Evolutionary conservation across 352 stramenopile species (phyloP).

Genomic region (Halophytophthora polymorphica): DNA sequence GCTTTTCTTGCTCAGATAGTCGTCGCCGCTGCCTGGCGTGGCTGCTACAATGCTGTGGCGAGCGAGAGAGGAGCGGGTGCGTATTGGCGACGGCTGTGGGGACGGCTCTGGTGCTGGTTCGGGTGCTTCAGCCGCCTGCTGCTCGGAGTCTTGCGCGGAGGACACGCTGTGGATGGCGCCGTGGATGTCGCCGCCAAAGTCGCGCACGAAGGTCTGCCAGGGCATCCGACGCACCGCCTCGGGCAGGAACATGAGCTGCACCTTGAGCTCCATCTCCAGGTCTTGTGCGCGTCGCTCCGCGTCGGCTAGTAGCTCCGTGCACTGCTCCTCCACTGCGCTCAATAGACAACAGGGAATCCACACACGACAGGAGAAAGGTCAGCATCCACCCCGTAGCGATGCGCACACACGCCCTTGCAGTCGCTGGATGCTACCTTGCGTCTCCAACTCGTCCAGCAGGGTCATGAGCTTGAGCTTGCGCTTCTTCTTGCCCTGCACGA

Average conservation of each 20-base stretch:
- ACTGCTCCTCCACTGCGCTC: conserved; percentile 59
- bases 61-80: conserved; percentile 11
- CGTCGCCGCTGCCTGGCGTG: conserved; percentile 31
- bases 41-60: conserved; percentile 37
- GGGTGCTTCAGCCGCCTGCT: not conserved
- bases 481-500: conserved; percentile 34
- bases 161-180: conserved; percentile 71
- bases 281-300: conserved; percentile 59
- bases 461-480: conserved; percentile 33
- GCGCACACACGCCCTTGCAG: not conserved
- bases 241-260: conserved; percentile 75
- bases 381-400: not conserved
- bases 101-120: conserved; percentile 13
- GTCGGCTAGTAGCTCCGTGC: conserved; percentile 45
- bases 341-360: not conserved
- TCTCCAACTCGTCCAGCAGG: conserved; percentile 61
- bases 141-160: conserved; percentile 16
- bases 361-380: conserved; percentile 1
- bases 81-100: conserved; percentile 10
- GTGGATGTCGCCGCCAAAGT: conserved; percentile 69
- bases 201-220: conserved; percentile 78
- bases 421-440: conserved; percentile 35
- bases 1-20: conserved; percentile 7
- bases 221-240: conserved; percentile 71
- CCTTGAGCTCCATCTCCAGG: conserved; percentile 70